Conservation (phyloP, 306 rosid species). For the Boehmeria nivea region DNA sequence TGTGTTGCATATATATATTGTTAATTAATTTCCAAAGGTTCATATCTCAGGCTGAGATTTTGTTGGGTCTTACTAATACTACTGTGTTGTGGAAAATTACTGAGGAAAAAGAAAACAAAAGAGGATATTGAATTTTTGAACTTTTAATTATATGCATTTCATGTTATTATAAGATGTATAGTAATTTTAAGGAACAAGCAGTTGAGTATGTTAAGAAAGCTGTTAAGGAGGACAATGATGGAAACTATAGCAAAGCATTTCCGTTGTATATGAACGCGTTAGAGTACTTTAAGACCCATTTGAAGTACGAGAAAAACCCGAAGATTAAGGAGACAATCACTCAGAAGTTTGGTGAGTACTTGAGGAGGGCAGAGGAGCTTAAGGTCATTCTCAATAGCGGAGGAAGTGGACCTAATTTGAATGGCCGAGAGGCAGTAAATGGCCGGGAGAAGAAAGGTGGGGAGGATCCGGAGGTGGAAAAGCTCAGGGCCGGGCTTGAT, state of each 20-base stretch:
- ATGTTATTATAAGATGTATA: slow-evolving; percentile 49
- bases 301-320: slow-evolving; percentile 96
- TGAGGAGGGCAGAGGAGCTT: slow-evolving; percentile 97
- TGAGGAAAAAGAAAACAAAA: too few relatives aligned
- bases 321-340: slow-evolving; percentile 90
- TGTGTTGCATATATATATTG: too few relatives aligned
- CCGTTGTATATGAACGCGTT: slow-evolving; percentile 90
- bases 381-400: slow-evolving; percentile 71
- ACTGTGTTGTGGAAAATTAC: too few relatives aligned
- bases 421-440: slow-evolving; percentile 78
- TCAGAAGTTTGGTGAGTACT: slow-evolving; percentile 86
- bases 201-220: slow-evolving; percentile 95
- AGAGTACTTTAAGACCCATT: slow-evolving; percentile 88
- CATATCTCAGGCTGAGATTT: too few relatives aligned
- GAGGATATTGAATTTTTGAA: too few relatives aligned
- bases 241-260: slow-evolving; percentile 90
- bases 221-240: slow-evolving; percentile 87
- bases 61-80: too few relatives aligned
- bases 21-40: too few relatives aligned
- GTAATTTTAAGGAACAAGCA: slow-evolving; percentile 95
- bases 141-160: background rate
- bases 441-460: slow-evolving; percentile 72
- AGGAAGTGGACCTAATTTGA: slow-evolving; percentile 70
- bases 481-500: slow-evolving; percentile 81
- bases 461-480: slow-evolving; percentile 75